Conservation (phyloP, 1,139 yeast species). For the Yamadazyma buinensis region DNA sequence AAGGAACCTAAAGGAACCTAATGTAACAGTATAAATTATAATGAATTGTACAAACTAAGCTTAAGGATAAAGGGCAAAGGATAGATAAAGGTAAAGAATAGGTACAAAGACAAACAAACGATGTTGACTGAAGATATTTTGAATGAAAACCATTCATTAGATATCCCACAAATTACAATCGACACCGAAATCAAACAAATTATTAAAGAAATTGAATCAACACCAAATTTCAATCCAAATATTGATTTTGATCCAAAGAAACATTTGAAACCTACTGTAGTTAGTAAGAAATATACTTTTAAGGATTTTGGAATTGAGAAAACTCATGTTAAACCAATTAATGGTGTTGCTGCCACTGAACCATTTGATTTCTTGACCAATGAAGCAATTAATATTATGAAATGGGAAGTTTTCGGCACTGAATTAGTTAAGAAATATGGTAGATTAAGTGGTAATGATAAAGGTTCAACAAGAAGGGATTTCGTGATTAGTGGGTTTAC, state of each 20-base stretch:
- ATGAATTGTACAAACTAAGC: no score
- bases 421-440: constrained; percentile 24
- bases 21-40: no score
- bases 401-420: constrained; percentile 27
- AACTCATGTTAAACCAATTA: constrained; percentile 22
- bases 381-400: constrained; percentile 28
- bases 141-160: constrained; percentile 16
- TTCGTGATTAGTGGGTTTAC: constrained; percentile 28
- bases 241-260: constrained; percentile 22
- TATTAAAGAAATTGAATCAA: constrained; percentile 16
- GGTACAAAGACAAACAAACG: no score
- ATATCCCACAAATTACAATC: constrained; percentile 22
- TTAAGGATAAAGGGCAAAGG: no score
- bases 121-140: constrained; percentile 13
- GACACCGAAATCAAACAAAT: constrained; percentile 20
- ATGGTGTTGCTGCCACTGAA: constrained; percentile 26
- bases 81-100: no score
- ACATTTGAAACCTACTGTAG: constrained; percentile 19
- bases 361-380: constrained; percentile 28
- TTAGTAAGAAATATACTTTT: constrained; percentile 9
- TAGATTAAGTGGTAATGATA: constrained; percentile 18
- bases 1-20: no score
- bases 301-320: constrained; percentile 24
- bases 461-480: constrained; percentile 19
- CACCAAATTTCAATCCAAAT: constrained; percentile 22